Conservation (phyloP, 2,329 filamentous ascomycete genomes). For the Zasmidium citrigriseum region DNA sequence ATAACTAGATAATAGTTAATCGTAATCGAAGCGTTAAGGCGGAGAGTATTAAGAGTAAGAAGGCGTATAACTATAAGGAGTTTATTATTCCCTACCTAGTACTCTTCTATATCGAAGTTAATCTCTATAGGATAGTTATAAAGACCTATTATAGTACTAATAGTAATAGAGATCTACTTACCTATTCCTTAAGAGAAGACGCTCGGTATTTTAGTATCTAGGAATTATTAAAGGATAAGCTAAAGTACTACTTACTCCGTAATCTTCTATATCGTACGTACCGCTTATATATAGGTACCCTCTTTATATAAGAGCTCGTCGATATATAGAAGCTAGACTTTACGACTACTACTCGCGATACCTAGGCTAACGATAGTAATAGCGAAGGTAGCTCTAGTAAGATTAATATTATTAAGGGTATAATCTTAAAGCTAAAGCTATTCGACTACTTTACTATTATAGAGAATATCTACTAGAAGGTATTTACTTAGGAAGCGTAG, state of each 20-base stretch:
- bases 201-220: neutral
- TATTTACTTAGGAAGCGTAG: conserved; percentile 2
- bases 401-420: neutral
- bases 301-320: neutral
- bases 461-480: neutral
- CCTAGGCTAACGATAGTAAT: too few species aligned
- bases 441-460: neutral
- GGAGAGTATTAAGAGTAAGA: neutral
- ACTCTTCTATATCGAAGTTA: neutral
- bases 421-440: neutral
- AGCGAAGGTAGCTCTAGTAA: neutral
- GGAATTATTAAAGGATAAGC: neutral
- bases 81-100: neutral
- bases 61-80: neutral
- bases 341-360: too few species aligned
- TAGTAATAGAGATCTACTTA: neutral
- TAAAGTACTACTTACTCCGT: neutral
- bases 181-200: neutral
- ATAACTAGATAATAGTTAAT: neutral
- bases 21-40: neutral
- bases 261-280: conserved; percentile 1
- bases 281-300: neutral
- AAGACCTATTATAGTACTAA: neutral
- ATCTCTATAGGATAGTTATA: neutral
- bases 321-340: neutral